These are phyloP conservation scores for Ascochyta fabae DNA, from an alignment of 2,329 filamentous ascomycete species.

Conservation along the genomic window DNA sequence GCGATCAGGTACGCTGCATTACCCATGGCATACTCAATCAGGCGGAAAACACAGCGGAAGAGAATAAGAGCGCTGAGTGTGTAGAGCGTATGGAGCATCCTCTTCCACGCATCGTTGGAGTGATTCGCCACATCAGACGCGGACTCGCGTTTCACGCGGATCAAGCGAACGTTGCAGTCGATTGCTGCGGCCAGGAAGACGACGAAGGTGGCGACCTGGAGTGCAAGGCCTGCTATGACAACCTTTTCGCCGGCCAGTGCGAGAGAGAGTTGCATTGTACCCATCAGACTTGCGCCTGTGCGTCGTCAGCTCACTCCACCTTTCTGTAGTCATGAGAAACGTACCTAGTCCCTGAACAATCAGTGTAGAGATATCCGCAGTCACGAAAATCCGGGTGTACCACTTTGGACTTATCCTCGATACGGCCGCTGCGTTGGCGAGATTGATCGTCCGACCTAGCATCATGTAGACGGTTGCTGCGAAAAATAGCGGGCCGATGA, in stretches of 20 bases:
- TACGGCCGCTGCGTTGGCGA: conserved; percentile 34
- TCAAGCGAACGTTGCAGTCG: conserved; percentile 42
- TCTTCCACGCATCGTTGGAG: conserved; percentile 26
- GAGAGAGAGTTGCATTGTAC: conserved; percentile 40
- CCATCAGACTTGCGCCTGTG: conserved; percentile 42
- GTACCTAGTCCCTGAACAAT: conserved; percentile 41
- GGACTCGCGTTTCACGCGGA: conserved; percentile 2
- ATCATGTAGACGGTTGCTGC: conserved; percentile 58
- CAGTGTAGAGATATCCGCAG: conserved; percentile 38
- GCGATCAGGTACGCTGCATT: conserved; percentile 54
- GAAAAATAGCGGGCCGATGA: conserved; percentile 55
- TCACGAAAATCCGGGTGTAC: conserved; percentile 40
- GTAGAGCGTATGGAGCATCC: conserved; percentile 53
- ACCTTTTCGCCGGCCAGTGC: conserved; percentile 43
- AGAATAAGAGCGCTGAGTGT: conserved; percentile 56
- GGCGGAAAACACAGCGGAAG: conserved; percentile 57
- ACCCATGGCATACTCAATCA: conserved; percentile 59
- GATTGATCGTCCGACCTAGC: conserved; percentile 49
- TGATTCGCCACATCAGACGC: too few species aligned
- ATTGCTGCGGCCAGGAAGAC: conserved; percentile 38
- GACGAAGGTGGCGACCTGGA: conserved; percentile 45
- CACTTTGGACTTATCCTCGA: conserved; percentile 37
- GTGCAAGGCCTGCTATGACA: conserved; percentile 41
- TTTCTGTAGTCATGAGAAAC: neutral
- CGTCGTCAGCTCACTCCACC: neutral